A percentile compares a stretch with the other conserved stretches of the same genome.
These are phyloP conservation scores for Phenoliferia sp. DNA, from an alignment of 1,284 basidiomycete species.

Conservation along the genomic window DNA sequence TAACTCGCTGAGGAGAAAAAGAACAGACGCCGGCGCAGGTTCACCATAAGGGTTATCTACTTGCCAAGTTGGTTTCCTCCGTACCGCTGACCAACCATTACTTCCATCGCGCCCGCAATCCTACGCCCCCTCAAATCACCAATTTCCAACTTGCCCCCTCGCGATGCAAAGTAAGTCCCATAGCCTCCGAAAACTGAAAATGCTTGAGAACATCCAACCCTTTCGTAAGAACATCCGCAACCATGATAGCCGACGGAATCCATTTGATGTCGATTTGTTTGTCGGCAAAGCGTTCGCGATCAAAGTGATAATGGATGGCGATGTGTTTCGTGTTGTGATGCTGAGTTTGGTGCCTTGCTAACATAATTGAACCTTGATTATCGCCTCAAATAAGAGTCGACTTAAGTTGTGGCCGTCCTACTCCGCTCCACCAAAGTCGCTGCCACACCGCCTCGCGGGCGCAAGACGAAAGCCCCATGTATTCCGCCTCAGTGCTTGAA, in stretches of 20 bases:
- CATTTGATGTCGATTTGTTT: constrained; percentile 20
- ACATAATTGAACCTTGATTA: constrained; percentile 36
- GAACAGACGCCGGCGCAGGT: too few species aligned
- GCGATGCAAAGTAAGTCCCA: not conserved
- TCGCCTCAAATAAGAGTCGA: constrained; percentile 34
- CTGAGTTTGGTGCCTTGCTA: constrained; percentile 31
- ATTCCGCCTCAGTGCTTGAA: constrained; percentile 48
- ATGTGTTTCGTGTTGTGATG: constrained; percentile 40
- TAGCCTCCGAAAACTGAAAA: not conserved
- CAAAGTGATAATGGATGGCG: constrained; percentile 36
- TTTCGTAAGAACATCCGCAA: constrained; percentile 36
- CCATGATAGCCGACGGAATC: constrained; percentile 25
- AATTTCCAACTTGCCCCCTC: not conserved
- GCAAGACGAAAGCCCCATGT: constrained; percentile 50
- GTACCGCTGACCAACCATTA: too few species aligned
- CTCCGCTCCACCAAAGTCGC: constrained; percentile 31
- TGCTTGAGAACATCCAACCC: not conserved
- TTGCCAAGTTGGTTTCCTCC: too few species aligned
- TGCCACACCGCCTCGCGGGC: constrained; percentile 46
- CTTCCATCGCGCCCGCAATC: too few species aligned
- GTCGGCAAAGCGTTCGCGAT: constrained; percentile 30
- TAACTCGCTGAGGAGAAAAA: too few species aligned
- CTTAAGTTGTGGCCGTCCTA: constrained; percentile 21
- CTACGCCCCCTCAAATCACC: too few species aligned
- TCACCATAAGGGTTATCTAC: too few species aligned